Percentiles rank a stretch among this genome's conserved stretches.
Conservation (phyloP, 2,329 filamentous ascomycete genomes). For the Claviceps maximensis region DNA sequence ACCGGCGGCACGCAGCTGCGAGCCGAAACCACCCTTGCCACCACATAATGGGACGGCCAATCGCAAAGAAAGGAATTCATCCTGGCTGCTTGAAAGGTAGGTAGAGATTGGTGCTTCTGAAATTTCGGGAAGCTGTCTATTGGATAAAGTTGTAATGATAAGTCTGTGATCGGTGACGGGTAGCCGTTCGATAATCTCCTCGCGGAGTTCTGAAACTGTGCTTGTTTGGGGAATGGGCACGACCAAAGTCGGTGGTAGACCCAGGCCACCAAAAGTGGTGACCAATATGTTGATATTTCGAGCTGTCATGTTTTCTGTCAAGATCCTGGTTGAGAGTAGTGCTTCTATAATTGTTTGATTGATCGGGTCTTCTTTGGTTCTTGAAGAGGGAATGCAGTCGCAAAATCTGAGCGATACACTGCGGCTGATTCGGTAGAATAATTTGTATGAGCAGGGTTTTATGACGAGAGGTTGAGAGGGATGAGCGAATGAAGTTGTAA, state of each 20-base stretch:
- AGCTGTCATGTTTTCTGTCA: slow-evolving; percentile 34
- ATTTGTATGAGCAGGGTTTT: not conserved
- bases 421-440: not conserved
- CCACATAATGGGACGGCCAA: slow-evolving; percentile 69
- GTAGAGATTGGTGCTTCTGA: slow-evolving; percentile 44
- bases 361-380: no score
- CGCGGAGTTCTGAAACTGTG: slow-evolving; percentile 53
- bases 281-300: slow-evolving; percentile 67
- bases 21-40: slow-evolving; percentile 96
- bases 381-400: not conserved
- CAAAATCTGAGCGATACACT: not conserved
- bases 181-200: slow-evolving; percentile 46
- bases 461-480: not conserved
- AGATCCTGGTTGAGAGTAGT: not conserved
- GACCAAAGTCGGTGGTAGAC: slow-evolving; percentile 68
- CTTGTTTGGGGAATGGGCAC: slow-evolving; percentile 57
- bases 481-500: not conserved
- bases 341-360: not conserved
- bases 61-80: slow-evolving; percentile 70
- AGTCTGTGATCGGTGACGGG: slow-evolving; percentile 47
- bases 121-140: slow-evolving; percentile 49
- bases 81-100: slow-evolving; percentile 41
- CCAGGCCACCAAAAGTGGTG: slow-evolving; percentile 70
- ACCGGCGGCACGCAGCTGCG: slow-evolving; percentile 88
- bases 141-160: slow-evolving; percentile 70